Evolutionary conservation across 2,329 filamentous ascomycete species (phyloP).

Genomic region (Acrocalymma vagum): DNA sequence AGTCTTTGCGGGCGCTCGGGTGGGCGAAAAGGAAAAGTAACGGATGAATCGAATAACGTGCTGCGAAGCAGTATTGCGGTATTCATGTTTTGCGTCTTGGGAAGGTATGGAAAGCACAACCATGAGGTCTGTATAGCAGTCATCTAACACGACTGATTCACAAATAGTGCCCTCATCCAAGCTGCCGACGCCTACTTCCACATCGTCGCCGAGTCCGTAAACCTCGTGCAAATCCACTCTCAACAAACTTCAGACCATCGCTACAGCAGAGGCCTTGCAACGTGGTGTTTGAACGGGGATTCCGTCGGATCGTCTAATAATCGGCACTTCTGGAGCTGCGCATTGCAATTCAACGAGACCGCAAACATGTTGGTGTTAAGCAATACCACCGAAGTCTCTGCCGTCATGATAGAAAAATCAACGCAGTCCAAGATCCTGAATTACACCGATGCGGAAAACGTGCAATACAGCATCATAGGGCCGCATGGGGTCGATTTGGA

Average conservation of each 20-base stretch:
- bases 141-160: too few species aligned
- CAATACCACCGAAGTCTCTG: too few species aligned
- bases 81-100: constrained; percentile 8
- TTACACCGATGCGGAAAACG: constrained; percentile 12
- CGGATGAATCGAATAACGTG: too few species aligned
- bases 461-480: constrained; percentile 15
- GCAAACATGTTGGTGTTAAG: too few species aligned
- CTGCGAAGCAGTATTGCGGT: constrained; percentile 8
- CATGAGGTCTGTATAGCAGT: too few species aligned
- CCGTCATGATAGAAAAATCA: constrained; percentile 11
- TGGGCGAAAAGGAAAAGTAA: too few species aligned
- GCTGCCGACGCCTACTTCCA: constrained; percentile 22
- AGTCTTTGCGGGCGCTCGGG: too few species aligned
- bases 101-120: constrained; percentile 12
- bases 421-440: constrained; percentile 11
- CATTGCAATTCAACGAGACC: constrained; percentile 3
- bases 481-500: constrained; percentile 7
- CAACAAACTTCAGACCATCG: neutral
- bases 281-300: constrained; percentile 19
- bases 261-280: constrained; percentile 16
- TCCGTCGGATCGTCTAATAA: constrained; percentile 6
- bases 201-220: constrained; percentile 12
- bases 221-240: constrained; percentile 9
- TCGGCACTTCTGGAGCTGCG: constrained; percentile 19
- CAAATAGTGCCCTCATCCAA: constrained; percentile 19